Percentiles rank a stretch among this genome's conserved stretches.
Evolutionary conservation across 1,284 basidiomycete genomes (phyloP).

Genomic region (Gymnopus androsaceus): DNA sequence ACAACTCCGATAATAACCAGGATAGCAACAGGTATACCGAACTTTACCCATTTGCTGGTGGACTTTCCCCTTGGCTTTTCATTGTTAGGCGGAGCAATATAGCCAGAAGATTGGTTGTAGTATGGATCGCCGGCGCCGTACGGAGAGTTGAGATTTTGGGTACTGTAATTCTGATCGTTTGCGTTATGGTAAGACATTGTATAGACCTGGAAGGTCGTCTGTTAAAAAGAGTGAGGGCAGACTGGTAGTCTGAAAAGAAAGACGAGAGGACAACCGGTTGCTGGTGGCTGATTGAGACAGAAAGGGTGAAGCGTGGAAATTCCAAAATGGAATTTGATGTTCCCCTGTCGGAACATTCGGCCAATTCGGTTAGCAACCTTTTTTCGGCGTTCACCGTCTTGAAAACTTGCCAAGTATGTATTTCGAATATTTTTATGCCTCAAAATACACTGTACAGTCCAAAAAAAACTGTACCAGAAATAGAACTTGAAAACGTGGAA

Average conservation of each 20-base stretch:
- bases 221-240: constrained; percentile 11
- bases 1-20: constrained; percentile 75
- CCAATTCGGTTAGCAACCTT: no score
- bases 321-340: no score
- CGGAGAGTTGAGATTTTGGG: constrained; percentile 31
- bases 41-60: constrained; percentile 61
- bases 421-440: no score
- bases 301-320: no score
- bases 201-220: not conserved
- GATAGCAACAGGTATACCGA: constrained; percentile 65
- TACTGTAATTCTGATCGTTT: constrained; percentile 13
- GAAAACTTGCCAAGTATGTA: no score
- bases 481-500: no score
- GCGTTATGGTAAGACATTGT: constrained; percentile 9
- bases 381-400: no score
- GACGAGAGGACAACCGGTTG: not conserved
- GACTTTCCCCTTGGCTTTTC: constrained; percentile 39
- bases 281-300: no score
- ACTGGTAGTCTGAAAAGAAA: constrained; percentile 5
- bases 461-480: no score
- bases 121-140: constrained; percentile 63
- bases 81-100: constrained; percentile 50
- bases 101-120: constrained; percentile 68
- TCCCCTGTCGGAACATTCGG: no score
- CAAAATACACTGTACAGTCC: no score